Percentiles rank a stretch among this genome's conserved stretches.
Conservation (phyloP, 1,284 basidiomycete species). For the Phlebopus sp. region DNA sequence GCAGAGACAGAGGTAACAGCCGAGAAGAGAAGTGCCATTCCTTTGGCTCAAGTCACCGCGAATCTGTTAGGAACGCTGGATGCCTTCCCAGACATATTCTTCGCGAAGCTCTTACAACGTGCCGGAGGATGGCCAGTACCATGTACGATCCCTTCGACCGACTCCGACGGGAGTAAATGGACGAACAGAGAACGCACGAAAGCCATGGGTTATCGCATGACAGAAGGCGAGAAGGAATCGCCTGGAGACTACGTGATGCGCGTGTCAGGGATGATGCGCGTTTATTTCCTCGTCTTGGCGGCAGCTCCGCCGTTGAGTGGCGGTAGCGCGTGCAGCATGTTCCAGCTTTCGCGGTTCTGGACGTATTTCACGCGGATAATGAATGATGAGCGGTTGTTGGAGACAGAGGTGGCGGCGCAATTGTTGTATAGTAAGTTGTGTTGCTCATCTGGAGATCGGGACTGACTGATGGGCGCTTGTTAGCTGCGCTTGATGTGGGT, state of each 20-base stretch:
- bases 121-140: constrained; percentile 72
- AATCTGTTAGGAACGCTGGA: constrained; percentile 29
- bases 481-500: constrained; percentile 72
- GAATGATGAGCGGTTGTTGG: constrained; percentile 48
- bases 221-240: constrained; percentile 41
- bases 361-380: constrained; percentile 63
- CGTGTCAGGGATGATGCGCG: constrained; percentile 80
- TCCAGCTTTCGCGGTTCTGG: constrained; percentile 66
- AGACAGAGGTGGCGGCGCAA: constrained; percentile 54
- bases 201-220: constrained; percentile 63
- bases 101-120: constrained; percentile 81
- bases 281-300: constrained; percentile 83
- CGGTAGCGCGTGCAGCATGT: constrained; percentile 47
- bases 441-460: constrained; percentile 14
- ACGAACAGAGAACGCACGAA: constrained; percentile 60
- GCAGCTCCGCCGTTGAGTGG: constrained; percentile 34
- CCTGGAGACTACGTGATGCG: constrained; percentile 68
- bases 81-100: constrained; percentile 73
- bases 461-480: constrained; percentile 16
- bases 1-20: constrained; percentile 94
- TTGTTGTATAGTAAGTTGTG: constrained; percentile 63
- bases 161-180: constrained; percentile 48
- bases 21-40: constrained; percentile 81
- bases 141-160: constrained; percentile 45
- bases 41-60: constrained; percentile 75